Evolutionary conservation across 768 basidiomycete genomes (phyloP).

Genomic region (Antrodiella citrinella): DNA sequence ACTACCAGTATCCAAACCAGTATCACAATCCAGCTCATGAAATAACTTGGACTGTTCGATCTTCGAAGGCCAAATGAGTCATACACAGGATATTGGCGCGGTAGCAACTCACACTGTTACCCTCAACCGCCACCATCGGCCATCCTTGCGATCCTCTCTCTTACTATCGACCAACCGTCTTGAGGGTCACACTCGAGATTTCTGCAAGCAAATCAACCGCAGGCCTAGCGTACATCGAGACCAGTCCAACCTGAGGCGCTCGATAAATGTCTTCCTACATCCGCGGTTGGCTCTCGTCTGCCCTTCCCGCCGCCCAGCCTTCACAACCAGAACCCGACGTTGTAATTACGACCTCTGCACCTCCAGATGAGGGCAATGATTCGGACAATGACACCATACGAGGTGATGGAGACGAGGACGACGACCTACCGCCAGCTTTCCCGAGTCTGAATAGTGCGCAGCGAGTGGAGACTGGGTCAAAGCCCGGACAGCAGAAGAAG

Average conservation of each 20-base stretch:
- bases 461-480: conserved; percentile 29
- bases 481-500: conserved; percentile 20
- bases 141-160: too few species aligned
- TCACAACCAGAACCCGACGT: conserved; percentile 26
- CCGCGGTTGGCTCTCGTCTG: conserved; percentile 41
- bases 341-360: conserved; percentile 20
- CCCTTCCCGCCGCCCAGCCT: conserved; percentile 14
- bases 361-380: conserved; percentile 15
- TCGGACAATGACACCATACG: conserved; percentile 32
- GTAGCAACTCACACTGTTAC: too few species aligned
- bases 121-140: too few species aligned
- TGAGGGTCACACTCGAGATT: too few species aligned
- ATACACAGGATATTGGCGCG: too few species aligned
- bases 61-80: too few species aligned
- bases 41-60: too few species aligned
- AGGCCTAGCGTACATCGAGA: too few species aligned
- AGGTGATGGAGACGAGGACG: conserved; percentile 32
- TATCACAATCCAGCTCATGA: conserved; percentile 5
- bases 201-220: too few species aligned
- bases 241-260: too few species aligned
- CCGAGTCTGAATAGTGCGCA: conserved; percentile 69
- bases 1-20: neutral
- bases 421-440: conserved; percentile 66
- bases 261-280: conserved; percentile 63
- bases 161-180: too few species aligned